Evolutionary conservation across 2,329 filamentous ascomycete genomes (phyloP), one percentile per base, ranked within the genome.

Genomic region (Knufia petricola): DNA sequence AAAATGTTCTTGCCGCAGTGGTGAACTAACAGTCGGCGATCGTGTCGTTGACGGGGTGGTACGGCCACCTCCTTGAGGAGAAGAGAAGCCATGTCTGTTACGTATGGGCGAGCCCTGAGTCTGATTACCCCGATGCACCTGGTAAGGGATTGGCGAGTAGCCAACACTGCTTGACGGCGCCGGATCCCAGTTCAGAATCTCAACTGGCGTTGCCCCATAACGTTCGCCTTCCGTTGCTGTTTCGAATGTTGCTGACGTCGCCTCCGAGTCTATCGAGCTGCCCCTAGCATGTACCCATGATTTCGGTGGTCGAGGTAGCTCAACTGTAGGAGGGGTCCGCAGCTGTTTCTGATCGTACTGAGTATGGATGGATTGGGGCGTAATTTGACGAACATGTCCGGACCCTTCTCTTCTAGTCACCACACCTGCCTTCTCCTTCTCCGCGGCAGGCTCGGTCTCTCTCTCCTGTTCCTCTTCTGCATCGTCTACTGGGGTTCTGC

Each of bases 161-260:
- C 47, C 28, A 13, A 30, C 10, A 38, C 21, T 37, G 21, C 26
- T 43, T n/a, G 21, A 19, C 20, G 41, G 24, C 19, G 26, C 15
- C 4, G 31, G 34, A 36, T 54, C 56, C 55, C 58, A 59, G n/a
- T 48, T 31, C 9, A 60, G 41, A 17, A 60, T 58, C 39, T 57
- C 56, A 31, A 39, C 40, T 12, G 58, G 58, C 21, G 52, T 65
- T 44, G 69, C 62, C 42, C 63, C 49, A 21, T 72, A 70, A 38
- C 57, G 53, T 13, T 64, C 64, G 9, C 71, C 74, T 62, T 82
- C 79, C 2, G 68, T 74, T 3, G 81, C 81, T 1, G 81, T 84
- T 1, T 77, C 78, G 60, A 83, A 84, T 1, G 77, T 77, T 17
- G 75, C 76, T 8, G 76, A 63, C 1, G 78, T 82, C 9, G 78